Percentiles rank a stretch among this genome's conserved stretches.
Conservation (phyloP, 768 basidiomycete species). For the Tulasnella sp. region DNA sequence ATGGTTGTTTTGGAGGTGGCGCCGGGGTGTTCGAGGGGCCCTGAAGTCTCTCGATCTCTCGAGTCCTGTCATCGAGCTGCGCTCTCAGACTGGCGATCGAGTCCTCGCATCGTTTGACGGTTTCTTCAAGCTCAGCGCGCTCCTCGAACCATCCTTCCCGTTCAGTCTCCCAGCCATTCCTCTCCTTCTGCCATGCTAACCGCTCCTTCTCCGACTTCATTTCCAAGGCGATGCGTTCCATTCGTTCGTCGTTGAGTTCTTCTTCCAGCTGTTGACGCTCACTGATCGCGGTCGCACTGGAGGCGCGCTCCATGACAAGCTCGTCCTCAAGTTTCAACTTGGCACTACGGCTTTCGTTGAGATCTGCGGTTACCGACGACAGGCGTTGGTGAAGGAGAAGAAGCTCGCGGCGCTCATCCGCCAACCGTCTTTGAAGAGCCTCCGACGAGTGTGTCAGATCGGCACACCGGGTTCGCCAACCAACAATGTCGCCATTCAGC, state of each 20-base stretch:
- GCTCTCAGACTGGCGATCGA: constrained; percentile 30
- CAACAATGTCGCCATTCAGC: constrained; percentile 75
- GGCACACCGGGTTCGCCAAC: constrained; percentile 67
- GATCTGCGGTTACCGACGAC: background rate
- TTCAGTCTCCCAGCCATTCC: constrained; percentile 17
- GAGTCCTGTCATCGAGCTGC: constrained; percentile 22
- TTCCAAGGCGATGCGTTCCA: background rate
- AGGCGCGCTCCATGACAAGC: background rate
- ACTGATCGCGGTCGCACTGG: background rate
- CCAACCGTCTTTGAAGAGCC: constrained; percentile 55
- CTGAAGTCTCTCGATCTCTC: background rate
- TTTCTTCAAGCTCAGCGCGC: constrained; percentile 41
- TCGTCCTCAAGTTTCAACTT: constrained; percentile 1
- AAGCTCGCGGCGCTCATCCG: constrained; percentile 68
- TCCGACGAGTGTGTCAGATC: constrained; percentile 63
- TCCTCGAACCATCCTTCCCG: constrained; percentile 31
- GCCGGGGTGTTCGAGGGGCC: background rate
- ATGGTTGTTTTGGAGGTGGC: background rate
- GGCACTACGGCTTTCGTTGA: background rate
- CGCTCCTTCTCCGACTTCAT: constrained; percentile 1
- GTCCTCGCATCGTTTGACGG: constrained; percentile 35
- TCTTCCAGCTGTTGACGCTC: background rate
- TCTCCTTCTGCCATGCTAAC: constrained; percentile 2
- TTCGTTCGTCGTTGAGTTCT: background rate
- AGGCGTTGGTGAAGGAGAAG: constrained; percentile 31